A percentile compares a stretch with the other conserved stretches of the same genome.
Conservation (phyloP, 106 monocot genomes). For the Dioscorea zingiberensis region DNA sequence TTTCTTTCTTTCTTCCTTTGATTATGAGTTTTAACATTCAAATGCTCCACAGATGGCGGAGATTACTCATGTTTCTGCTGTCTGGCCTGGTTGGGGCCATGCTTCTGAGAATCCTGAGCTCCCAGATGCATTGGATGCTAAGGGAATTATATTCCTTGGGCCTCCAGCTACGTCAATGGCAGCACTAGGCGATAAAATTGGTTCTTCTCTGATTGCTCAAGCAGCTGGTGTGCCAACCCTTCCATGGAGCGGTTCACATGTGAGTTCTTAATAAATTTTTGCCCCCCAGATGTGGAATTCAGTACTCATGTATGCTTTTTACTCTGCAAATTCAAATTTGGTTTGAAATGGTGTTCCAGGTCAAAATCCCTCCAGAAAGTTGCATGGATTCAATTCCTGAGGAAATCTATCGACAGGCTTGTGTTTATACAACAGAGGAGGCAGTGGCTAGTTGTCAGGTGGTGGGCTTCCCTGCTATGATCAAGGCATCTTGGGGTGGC, state of each 20-base stretch:
- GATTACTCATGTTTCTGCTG: constrained; percentile 88
- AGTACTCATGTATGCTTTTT: background rate
- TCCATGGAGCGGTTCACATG: constrained; percentile 98
- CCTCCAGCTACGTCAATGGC: constrained; percentile 90
- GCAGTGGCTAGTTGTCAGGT: constrained; percentile 89
- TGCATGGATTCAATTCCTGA: constrained; percentile 85
- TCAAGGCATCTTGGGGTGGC: constrained; percentile 99
- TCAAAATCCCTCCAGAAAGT: constrained; percentile 56
- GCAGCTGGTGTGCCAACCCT: constrained; percentile 97
- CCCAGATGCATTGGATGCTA: constrained; percentile 76
- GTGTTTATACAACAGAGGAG: constrained; percentile 92
- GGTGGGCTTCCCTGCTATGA: constrained; percentile 97
- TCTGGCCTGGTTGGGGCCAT: constrained; percentile 99
- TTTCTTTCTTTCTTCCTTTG: too few relatives aligned
- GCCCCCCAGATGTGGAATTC: background rate
- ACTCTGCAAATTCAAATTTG: background rate
- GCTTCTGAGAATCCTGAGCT: constrained; percentile 99
- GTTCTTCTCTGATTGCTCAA: constrained; percentile 98
- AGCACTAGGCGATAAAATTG: constrained; percentile 96
- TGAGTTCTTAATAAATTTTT: constrained; percentile 18
- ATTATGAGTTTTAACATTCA: background rate
- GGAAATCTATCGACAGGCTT: constrained; percentile 82
- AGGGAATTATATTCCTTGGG: constrained; percentile 95
- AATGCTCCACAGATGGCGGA: constrained; percentile 70
- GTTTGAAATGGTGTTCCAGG: constrained; percentile 31